These are phyloP conservation scores for Pelagophyceae sp. DNA, from an alignment of 352 stramenopile species.

Conservation along the genomic window DNA sequence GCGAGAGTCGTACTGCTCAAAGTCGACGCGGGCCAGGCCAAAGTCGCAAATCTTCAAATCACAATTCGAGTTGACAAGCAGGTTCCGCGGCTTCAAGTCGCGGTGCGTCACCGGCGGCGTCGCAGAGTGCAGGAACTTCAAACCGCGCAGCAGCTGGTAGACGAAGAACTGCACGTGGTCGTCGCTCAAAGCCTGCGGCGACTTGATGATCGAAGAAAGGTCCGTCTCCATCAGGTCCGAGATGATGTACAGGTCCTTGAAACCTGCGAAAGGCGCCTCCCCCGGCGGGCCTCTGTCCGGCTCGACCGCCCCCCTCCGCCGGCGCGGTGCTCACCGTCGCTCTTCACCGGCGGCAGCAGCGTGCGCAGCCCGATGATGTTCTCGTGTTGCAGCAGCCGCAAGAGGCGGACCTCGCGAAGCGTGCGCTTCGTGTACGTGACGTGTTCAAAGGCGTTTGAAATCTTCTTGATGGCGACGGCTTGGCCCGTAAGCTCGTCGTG, in stretches of 20 bases:
- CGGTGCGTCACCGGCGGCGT: constrained; percentile 29
- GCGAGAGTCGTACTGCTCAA: constrained; percentile 53
- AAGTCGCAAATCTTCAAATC: constrained; percentile 78
- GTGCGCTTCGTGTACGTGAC: constrained; percentile 70
- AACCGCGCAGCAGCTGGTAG: constrained; percentile 65
- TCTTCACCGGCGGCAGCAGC: constrained; percentile 31
- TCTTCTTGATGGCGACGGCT: constrained; percentile 79
- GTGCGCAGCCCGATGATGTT: constrained; percentile 59
- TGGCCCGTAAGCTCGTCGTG: constrained; percentile 59
- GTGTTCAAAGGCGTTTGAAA: constrained; percentile 63
- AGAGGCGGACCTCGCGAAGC: constrained; percentile 67
- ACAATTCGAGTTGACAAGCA: constrained; percentile 77
- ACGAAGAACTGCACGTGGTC: constrained; percentile 76
- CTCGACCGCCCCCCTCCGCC: too few relatives aligned
- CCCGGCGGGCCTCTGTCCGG: neutral
- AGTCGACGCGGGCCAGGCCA: constrained; percentile 62
- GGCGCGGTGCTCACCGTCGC: too few relatives aligned
- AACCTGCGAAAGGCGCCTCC: too few relatives aligned
- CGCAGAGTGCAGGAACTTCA: constrained; percentile 34
- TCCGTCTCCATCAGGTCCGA: constrained; percentile 65
- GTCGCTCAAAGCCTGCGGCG: constrained; percentile 59
- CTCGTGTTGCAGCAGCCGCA: constrained; percentile 68
- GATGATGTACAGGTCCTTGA: constrained; percentile 33
- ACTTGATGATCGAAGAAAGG: constrained; percentile 74
- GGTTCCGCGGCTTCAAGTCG: constrained; percentile 72